These are phyloP conservation scores for Penicillium paxilli DNA, from an alignment of 495 filamentous ascomycete genomes.

Conservation along the genomic window DNA sequence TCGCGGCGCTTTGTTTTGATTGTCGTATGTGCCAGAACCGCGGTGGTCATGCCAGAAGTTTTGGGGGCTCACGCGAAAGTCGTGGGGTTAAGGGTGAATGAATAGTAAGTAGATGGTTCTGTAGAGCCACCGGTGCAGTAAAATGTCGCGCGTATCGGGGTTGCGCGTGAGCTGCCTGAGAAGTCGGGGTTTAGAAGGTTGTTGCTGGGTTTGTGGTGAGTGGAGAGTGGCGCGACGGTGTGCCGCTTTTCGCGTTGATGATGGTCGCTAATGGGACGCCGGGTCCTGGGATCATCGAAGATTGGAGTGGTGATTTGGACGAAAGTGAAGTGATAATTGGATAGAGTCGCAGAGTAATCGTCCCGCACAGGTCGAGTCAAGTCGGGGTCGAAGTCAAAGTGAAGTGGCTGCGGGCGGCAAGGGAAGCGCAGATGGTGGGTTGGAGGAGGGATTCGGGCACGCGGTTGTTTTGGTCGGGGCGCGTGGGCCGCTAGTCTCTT, in stretches of 20 bases:
- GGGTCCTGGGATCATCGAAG: background rate
- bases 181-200: no score
- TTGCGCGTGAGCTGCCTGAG: conserved; percentile 5
- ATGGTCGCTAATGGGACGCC: background rate
- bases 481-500: conserved; percentile 47
- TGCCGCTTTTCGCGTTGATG: conserved; percentile 9
- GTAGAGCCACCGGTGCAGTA: no score
- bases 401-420: conserved; percentile 21
- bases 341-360: no score
- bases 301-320: background rate
- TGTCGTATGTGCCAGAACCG: conserved; percentile 39
- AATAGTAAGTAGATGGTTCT: no score
- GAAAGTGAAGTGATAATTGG: no score
- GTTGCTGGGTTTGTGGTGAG: background rate
- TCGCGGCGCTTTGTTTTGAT: conserved; percentile 47
- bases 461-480: conserved; percentile 53
- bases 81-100: conserved; percentile 3
- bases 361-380: background rate
- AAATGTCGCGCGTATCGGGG: background rate
- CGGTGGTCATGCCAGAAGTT: conserved; percentile 48
- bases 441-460: conserved; percentile 37
- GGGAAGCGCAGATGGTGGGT: conserved; percentile 25
- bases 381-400: background rate
- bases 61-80: conserved; percentile 13
- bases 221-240: conserved; percentile 6